A percentile compares a stretch with the other conserved stretches of the same genome.
Conservation (phyloP, 768 basidiomycete species). For the Dioszegia hungarica region DNA sequence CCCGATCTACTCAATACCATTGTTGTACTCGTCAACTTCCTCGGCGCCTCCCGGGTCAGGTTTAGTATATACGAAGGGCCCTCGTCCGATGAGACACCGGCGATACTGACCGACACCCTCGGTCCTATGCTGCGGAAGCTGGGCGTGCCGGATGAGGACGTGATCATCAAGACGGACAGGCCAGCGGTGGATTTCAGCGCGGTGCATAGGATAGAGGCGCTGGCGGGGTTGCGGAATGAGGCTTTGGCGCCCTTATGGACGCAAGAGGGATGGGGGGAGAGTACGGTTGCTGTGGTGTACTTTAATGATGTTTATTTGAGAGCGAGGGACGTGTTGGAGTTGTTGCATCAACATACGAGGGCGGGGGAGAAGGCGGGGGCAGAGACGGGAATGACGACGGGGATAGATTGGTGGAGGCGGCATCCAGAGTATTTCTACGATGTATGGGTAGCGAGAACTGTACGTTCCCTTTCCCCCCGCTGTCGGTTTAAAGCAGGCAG, state of each 20-base stretch:
- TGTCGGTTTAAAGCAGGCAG: not conserved
- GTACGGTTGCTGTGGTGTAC: constrained; percentile 31
- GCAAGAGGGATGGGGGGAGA: constrained; percentile 9
- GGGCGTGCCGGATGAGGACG: constrained; percentile 26
- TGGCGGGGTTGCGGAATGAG: constrained; percentile 41
- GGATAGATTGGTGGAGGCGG: constrained; percentile 45
- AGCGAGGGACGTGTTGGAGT: constrained; percentile 40
- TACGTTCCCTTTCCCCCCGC: constrained; percentile 15
- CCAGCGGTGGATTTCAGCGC: constrained; percentile 36
- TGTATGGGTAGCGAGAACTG: constrained; percentile 47
- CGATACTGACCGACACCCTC: constrained; percentile 25
- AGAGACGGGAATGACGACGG: constrained; percentile 41
- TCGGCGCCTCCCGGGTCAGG: constrained; percentile 27
- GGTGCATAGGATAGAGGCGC: constrained; percentile 40
- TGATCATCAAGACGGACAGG: constrained; percentile 27
- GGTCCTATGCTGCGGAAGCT: constrained; percentile 27
- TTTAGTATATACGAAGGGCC: constrained; percentile 48
- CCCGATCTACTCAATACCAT: constrained; percentile 44
- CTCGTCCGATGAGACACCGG: constrained; percentile 37
- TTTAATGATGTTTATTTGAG: constrained; percentile 46
- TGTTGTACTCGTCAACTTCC: constrained; percentile 25
- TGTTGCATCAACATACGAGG: constrained; percentile 41
- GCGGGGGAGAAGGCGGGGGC: constrained; percentile 12
- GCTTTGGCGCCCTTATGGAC: constrained; percentile 35
- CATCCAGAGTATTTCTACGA: constrained; percentile 46